Evolutionary conservation across 306 rosid genomes (phyloP), one percentile per base, ranked within the genome.

Genomic region (Cucurbita argyrosperma): DNA sequence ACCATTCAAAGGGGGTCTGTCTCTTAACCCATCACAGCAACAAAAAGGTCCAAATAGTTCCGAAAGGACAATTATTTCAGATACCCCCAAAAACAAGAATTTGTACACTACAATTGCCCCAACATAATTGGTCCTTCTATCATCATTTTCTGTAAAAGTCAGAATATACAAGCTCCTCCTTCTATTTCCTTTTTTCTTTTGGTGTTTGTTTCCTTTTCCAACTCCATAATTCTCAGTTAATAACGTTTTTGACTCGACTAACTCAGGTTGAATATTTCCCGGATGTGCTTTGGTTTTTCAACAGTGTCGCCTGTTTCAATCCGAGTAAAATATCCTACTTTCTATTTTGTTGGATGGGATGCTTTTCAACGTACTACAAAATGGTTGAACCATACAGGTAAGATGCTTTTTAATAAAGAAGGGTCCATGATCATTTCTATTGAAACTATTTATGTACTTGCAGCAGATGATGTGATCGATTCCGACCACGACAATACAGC

Each of bases 51-150:
- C 60, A 70, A 70, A 70, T 60, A 70, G 74, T 70, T 49, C 14
- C 74, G 16, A 70, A 50, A 70, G 59, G 59, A 49, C 74, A 70
- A 70, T 70, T 70, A 70, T 70, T 70, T 50, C 74, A 70, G 74
- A 70, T 70, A 51, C 59, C 59, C 60, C 60, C 60, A 50, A 50
- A 70, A 70, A 70, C 74, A 49, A 49, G 51, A 49, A 14, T 50
- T 50, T 70, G 74, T 70, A 70, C 74, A 51, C 74, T 70, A 35
- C 74, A 70, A 70, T 70, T 70, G 60, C 74, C 60, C 60, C 60
- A 68, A 21, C 23, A 13, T 68, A 68, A 68, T 70, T 70, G 57
- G 13, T 70, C 74, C 60, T 46, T 51, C 60, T 16, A 70, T 30
- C 60, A 70, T 49, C 15, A 70, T 50, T 70, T 70, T 70, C 74